Evolutionary conservation across 148 eudicot genomes (phyloP).

Genomic region (Linanthus parryae): DNA sequence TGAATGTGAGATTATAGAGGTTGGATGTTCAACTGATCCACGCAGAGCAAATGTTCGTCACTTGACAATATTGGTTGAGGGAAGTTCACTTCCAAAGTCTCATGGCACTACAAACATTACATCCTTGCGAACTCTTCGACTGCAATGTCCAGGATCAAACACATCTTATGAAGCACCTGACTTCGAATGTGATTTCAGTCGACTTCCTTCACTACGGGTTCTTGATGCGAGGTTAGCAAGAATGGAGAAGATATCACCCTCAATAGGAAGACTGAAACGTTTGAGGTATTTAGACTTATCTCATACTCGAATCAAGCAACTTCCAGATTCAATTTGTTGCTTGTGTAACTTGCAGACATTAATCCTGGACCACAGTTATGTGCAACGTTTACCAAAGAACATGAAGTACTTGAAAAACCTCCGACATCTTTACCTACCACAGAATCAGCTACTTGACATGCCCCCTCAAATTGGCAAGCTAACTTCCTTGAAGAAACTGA

Average conservation of each 20-base stretch:
- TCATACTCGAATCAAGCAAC: neutral
- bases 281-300: slow-evolving; percentile 1
- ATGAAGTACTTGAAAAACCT: neutral
- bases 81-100: too few species aligned
- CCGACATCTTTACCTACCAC: neutral
- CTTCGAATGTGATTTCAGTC: neutral
- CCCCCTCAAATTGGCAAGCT: neutral
- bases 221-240: neutral
- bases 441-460: neutral
- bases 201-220: neutral
- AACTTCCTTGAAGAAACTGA: neutral
- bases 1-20: neutral
- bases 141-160: neutral
- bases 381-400: neutral
- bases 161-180: neutral
- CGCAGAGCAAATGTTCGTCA: neutral
- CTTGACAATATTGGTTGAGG: neutral
- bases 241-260: neutral
- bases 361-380: neutral
- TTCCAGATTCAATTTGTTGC: neutral
- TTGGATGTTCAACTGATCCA: neutral
- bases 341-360: neutral
- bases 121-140: neutral
- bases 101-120: neutral
- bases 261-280: neutral